phyloP scores from a whole-genome alignment of 1,284 basidiomycete genomes.

The Boletus holoroseus region DNA sequence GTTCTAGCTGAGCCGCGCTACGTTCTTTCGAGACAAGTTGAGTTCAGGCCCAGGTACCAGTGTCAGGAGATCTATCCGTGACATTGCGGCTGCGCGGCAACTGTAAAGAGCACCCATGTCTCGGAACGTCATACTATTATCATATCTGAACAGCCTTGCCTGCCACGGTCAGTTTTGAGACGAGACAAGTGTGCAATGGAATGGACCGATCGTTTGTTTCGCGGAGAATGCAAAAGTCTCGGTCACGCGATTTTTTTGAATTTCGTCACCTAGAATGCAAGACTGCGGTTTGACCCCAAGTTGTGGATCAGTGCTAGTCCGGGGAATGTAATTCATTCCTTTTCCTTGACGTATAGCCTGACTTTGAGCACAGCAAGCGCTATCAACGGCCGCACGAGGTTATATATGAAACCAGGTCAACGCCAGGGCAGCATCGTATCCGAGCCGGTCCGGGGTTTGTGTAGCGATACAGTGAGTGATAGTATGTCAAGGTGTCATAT shows the following conservation, averaged over 20 bases:
- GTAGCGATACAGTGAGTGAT: conserved; percentile 7
- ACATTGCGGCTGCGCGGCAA: not conserved
- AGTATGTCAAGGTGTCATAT: not conserved
- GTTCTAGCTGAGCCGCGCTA: not conserved
- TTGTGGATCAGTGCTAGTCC: not conserved
- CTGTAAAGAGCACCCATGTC: not conserved
- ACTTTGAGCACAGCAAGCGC: not conserved
- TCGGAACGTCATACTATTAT: not conserved
- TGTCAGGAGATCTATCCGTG: not conserved
- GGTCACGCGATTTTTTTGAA: conserved; percentile 4
- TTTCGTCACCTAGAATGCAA: conserved; percentile 2
- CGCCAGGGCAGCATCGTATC: too few relatives aligned
- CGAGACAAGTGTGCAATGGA: not conserved
- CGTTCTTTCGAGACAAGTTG: not conserved
- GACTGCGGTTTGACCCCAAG: not conserved
- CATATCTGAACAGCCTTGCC: not conserved
- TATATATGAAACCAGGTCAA: not conserved
- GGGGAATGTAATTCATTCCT: not conserved
- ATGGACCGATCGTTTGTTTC: not conserved
- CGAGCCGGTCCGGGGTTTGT: not conserved
- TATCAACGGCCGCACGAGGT: not conserved
- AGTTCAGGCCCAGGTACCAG: not conserved
- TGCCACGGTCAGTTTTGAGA: not conserved
- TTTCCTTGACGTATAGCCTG: not conserved
- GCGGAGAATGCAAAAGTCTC: not conserved